phyloP scores from a whole-genome alignment of 352 stramenopile genomes.

The Globisporangium sylvaticum region DNA sequence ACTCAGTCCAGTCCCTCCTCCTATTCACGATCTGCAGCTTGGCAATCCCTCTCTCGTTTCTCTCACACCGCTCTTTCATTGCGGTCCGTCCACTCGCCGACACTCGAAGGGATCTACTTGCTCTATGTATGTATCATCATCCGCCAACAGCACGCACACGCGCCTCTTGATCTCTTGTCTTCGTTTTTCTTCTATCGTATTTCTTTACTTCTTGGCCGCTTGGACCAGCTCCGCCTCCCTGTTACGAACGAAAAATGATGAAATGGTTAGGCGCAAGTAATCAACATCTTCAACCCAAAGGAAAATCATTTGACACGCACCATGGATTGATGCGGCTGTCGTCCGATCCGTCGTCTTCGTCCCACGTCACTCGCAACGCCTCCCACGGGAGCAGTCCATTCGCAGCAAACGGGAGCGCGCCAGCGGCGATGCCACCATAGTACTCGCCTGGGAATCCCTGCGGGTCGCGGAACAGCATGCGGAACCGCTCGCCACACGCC shows the following conservation, averaged over 20 bases:
- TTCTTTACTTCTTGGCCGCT: constrained; percentile 29
- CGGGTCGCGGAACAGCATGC: constrained; percentile 73
- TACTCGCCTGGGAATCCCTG: constrained; percentile 69
- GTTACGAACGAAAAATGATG: constrained; percentile 14
- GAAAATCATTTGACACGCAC: too few species aligned
- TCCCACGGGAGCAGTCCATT: constrained; percentile 79
- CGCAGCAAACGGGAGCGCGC: constrained; percentile 52
- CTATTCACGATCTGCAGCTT: neutral
- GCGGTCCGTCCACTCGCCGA: neutral
- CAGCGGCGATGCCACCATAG: constrained; percentile 60
- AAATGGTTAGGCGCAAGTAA: too few species aligned
- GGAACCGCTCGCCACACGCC: constrained; percentile 65
- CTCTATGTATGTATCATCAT: constrained; percentile 2
- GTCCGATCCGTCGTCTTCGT: constrained; percentile 80
- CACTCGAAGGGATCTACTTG: neutral
- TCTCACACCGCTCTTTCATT: neutral
- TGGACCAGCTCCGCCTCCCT: constrained; percentile 49
- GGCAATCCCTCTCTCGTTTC: neutral
- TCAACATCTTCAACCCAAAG: too few species aligned
- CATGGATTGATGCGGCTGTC: constrained; percentile 84
- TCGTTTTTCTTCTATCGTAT: constrained; percentile 1
- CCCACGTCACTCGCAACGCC: constrained; percentile 73
- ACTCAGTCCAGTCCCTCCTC: too few species aligned
- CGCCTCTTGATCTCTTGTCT: neutral
- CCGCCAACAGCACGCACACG: constrained; percentile 22